Base-by-base conservation (phyloP, 2,329 filamentous ascomycete species). In the Alternaria panax region DNA sequence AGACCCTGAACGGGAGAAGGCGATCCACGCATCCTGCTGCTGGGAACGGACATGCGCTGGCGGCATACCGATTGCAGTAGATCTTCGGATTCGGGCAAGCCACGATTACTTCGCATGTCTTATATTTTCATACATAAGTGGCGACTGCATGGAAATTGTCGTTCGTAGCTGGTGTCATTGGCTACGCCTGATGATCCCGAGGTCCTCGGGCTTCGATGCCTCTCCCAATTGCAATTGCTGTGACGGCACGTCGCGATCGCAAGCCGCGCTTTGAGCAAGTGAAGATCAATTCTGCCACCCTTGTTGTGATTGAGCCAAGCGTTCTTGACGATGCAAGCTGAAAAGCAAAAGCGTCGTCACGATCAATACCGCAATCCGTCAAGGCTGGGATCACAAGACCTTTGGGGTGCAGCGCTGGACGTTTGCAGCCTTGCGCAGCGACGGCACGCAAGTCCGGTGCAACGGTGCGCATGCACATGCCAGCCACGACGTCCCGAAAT, bases 401-500 rank as follows among this genome's bases (percentile, higher is more conserved):
- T 46, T 24, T 41, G 40, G 36, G 34, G 6, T 46, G 32, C 54
- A 40, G 18, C 32, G 32, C 41, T 40, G 18, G 40, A 45, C 34
- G 30, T 42, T 53, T 53, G 18, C 41, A 34, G 48, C 53, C 53
- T 56, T 42, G 36, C 53, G 28, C 45, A 48, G 45, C 45, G 32
- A 42, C 50, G 38, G 36, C 36, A 25, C 50, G 36, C 27, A 24
- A 32, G 51, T 36, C 28, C 28, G 45, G 28, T 47, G 45, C 20
- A 51, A 51, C 34, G 36, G 36, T 51, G 36, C 36, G 48, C 48
- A 40, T 47, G 48, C 34, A 25, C 34, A 38, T n/a, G 22, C n/a
- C 25, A 40, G 32, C 34, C 34, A 51, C 48, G 34, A 40, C 32
- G 11, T 51, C 24, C 28, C 45, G 28, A 48, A 34, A 48, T 48